These are phyloP conservation scores for Naumovozyma baii DNA, from an alignment of 805 yeast genomes.

Conservation along the genomic window DNA sequence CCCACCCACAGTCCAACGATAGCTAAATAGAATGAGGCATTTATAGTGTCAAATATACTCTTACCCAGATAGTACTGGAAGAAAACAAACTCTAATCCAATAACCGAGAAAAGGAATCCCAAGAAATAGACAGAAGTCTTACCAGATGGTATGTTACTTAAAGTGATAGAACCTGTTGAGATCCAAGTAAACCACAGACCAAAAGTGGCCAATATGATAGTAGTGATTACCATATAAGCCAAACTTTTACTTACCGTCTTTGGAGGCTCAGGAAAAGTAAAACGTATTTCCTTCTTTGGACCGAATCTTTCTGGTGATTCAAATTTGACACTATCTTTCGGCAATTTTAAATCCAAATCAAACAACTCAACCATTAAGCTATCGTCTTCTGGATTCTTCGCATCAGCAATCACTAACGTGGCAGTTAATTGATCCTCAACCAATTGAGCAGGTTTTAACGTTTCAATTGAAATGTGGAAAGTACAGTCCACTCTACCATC, in stretches of 20 bases:
- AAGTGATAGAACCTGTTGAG: constrained; percentile 20
- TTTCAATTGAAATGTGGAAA: neutral
- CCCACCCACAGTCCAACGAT: constrained; percentile 53
- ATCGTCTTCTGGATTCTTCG: constrained; percentile 4
- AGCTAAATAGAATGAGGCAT: constrained; percentile 32
- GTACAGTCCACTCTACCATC: constrained; percentile 5
- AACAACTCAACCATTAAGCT: constrained; percentile 15
- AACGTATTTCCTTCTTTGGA: constrained; percentile 51
- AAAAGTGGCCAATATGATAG: constrained; percentile 34
- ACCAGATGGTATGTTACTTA: constrained; percentile 22
- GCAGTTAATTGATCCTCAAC: constrained; percentile 14
- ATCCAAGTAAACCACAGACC: constrained; percentile 40
- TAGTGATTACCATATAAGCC: constrained; percentile 42
- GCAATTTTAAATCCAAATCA: constrained; percentile 9
- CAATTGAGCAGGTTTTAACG: constrained; percentile 10
- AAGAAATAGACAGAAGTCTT: constrained; percentile 15
- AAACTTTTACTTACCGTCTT: constrained; percentile 41
- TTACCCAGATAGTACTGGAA: constrained; percentile 24
- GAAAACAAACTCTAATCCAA: constrained; percentile 26
- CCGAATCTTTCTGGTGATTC: constrained; percentile 31
- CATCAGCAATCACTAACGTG: constrained; percentile 16
- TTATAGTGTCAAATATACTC: constrained; percentile 26
- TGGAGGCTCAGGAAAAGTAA: constrained; percentile 49
- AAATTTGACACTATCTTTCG: constrained; percentile 1
- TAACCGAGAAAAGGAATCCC: constrained; percentile 18